A percentile compares a stretch with the other conserved stretches of the same genome.
These are phyloP conservation scores for Mayamaea pseudoterrestris DNA, from an alignment of 108 stramenopile genomes.

Conservation along the genomic window DNA sequence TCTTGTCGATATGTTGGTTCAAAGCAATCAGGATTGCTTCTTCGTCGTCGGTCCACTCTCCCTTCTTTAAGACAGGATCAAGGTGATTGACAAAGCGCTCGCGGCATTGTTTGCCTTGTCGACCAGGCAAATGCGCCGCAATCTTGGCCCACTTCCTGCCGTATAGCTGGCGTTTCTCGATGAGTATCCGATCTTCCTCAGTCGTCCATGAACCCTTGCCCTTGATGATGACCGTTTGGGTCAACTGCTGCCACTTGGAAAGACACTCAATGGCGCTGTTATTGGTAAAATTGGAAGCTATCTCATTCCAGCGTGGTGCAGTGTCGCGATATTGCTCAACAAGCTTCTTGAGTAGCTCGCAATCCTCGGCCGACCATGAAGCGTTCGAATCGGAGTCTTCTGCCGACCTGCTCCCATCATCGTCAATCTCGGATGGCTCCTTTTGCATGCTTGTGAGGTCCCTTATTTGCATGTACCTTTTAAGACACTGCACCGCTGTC, in stretches of 20 bases:
- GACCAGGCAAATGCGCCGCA: conserved; percentile 86
- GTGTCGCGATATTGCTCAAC: conserved; percentile 53
- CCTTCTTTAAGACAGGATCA: conserved; percentile 86
- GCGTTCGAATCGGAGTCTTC: conserved; percentile 13
- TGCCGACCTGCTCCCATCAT: no score
- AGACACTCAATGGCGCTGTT: conserved; percentile 67
- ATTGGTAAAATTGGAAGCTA: conserved; percentile 48
- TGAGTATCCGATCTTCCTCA: conserved; percentile 60
- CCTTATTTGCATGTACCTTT: conserved; percentile 18
- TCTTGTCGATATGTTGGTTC: conserved; percentile 76
- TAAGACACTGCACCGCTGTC: conserved; percentile 57
- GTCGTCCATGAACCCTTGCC: conserved; percentile 79
- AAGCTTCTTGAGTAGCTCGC: conserved; percentile 39
- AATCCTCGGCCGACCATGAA: conserved; percentile 44
- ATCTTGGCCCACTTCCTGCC: conserved; percentile 91
- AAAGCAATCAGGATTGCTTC: conserved; percentile 78
- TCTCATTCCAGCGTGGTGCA: conserved; percentile 65
- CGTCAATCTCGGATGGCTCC: no score
- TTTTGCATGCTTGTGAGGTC: no score
- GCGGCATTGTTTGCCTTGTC: conserved; percentile 98
- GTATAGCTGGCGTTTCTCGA: conserved; percentile 38
- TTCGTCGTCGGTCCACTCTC: conserved; percentile 93
- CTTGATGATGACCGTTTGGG: conserved; percentile 56
- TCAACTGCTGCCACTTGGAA: conserved; percentile 58
- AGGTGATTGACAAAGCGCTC: conserved; percentile 97